Base-by-base conservation (phyloP, 2,329 filamentous ascomycete species). In the Cladophialophora chaetospira region DNA sequence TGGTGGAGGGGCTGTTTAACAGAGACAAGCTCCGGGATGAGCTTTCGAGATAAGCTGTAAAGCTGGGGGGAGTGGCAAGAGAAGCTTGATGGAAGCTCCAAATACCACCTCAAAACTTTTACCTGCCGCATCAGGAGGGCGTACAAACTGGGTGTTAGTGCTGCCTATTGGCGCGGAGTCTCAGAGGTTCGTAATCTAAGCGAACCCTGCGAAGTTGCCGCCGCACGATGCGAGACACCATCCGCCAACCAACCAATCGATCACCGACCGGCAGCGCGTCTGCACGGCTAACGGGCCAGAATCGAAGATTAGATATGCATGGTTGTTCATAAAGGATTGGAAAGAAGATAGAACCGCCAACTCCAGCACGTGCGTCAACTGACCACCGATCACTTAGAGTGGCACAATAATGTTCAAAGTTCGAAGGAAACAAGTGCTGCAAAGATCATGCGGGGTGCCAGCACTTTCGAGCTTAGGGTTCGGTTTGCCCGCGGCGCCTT, bases 111-210 rank as follows among this genome's bases (percentile, higher is more conserved):
- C 23, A 33, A 49, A n/a, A n/a, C 13, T 5, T 49, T 15, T 26
- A 49, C 42, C 42, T 45, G 42, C 42, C 25, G 3, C 4, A 45
- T 23, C 31, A 35, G 29, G 31, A 48, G 45, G 17, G 23, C 23
- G 11, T 35, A 31, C 5, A 15, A 25, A 9, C 11, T 8, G 19
- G 8, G 26, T 21, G 36, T 31, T 33, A 4, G 25, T 25, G 23
- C 2, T 17, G n/a, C 42, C 19, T 23, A 54, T 48, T 54, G 51
- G 51, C n/a, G 11, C 31, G 15, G 25, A 25, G 15, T 15, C 17
- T 9, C 10, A 29, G 33, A 53, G 29, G 51, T 38, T 19, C 51
- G 51, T 25, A 47, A 54, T 54, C 43, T 48, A 47, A 54, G 31
- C 51, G 43, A 53, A 29, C 28, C n/a, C 29, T 21, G 28, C 47